These are phyloP conservation scores for Claviceps humidiphila DNA, from an alignment of 2,329 filamentous ascomycete species.

Conservation along the genomic window DNA sequence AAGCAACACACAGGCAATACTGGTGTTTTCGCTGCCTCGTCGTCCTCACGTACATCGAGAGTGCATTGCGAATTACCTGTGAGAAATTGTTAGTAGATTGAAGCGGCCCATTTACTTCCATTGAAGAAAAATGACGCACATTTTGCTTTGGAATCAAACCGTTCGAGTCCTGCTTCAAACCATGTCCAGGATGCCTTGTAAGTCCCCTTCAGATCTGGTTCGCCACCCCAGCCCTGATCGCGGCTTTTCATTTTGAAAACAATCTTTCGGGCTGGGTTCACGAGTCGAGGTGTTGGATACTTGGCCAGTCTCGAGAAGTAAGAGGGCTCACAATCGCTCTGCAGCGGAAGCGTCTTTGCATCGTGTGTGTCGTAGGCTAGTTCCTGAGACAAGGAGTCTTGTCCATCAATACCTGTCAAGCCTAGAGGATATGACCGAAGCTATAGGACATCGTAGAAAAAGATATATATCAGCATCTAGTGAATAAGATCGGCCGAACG, in stretches of 20 bases:
- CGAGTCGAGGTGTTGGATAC: constrained; percentile 26
- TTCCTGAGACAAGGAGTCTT: constrained; percentile 15
- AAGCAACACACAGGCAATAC: constrained; percentile 22
- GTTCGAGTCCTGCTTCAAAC: constrained; percentile 50
- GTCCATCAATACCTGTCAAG: constrained; percentile 16
- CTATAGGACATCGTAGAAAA: constrained; percentile 11
- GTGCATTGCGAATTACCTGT: constrained; percentile 18
- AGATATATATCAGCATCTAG: neutral
- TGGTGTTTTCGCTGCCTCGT: constrained; percentile 9
- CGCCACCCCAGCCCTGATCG: constrained; percentile 45
- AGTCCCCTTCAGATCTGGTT: constrained; percentile 17
- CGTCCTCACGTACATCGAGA: constrained; percentile 16
- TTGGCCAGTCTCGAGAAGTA: constrained; percentile 22
- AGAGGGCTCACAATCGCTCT: constrained; percentile 13
- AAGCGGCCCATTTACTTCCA: too few relatives aligned
- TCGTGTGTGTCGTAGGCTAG: constrained; percentile 18
- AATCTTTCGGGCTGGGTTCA: constrained; percentile 43
- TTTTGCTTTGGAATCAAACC: constrained; percentile 27
- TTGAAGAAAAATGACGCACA: constrained; percentile 13
- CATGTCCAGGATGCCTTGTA: constrained; percentile 43
- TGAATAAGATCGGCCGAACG: neutral
- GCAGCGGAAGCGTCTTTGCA: constrained; percentile 15
- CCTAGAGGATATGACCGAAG: constrained; percentile 26
- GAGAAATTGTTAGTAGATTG: constrained; percentile 1
- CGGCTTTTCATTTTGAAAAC: constrained; percentile 43